Conservation (phyloP, 768 basidiomycete species). For the Lentinus tigrinus region DNA sequence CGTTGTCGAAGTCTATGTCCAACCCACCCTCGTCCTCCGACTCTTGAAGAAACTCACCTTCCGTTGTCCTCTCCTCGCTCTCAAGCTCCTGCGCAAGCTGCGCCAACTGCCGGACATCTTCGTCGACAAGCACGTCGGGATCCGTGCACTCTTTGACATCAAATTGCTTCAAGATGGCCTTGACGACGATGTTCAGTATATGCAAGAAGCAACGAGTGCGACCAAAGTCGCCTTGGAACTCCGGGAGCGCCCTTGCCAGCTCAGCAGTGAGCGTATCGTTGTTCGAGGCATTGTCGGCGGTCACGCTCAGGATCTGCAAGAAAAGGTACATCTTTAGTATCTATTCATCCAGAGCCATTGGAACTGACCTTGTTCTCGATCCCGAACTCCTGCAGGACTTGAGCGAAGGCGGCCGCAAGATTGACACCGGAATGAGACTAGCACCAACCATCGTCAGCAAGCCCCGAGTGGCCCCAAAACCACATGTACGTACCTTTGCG, state of each 20-base stretch:
- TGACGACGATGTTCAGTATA: slow-evolving; percentile 18
- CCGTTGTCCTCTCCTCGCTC: background rate
- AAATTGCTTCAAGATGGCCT: slow-evolving; percentile 3
- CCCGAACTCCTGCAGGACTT: slow-evolving; percentile 27
- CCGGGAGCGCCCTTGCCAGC: background rate
- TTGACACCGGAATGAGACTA: slow-evolving; percentile 31
- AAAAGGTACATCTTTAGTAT: background rate
- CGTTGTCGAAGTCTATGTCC: background rate
- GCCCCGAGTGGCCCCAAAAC: background rate
- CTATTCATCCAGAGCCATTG: slow-evolving; percentile 5
- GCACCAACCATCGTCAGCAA: too few species aligned
- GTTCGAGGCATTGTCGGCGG: background rate
- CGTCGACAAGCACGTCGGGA: background rate
- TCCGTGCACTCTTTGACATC: background rate
- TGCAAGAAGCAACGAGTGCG: slow-evolving; percentile 19
- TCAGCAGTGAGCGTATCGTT: slow-evolving; percentile 2
- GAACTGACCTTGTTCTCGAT: slow-evolving; percentile 27
- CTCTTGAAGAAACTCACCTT: background rate
- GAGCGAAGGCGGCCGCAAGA: slow-evolving; percentile 24
- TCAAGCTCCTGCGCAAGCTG: background rate
- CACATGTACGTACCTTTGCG: background rate
- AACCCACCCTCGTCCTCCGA: too few species aligned
- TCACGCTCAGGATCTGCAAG: background rate
- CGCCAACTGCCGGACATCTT: background rate
- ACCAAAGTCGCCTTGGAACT: slow-evolving; percentile 8